phyloP scores from a whole-genome alignment of 2,329 filamentous ascomycete genomes.

The Neopestalotiopsis rosae region DNA sequence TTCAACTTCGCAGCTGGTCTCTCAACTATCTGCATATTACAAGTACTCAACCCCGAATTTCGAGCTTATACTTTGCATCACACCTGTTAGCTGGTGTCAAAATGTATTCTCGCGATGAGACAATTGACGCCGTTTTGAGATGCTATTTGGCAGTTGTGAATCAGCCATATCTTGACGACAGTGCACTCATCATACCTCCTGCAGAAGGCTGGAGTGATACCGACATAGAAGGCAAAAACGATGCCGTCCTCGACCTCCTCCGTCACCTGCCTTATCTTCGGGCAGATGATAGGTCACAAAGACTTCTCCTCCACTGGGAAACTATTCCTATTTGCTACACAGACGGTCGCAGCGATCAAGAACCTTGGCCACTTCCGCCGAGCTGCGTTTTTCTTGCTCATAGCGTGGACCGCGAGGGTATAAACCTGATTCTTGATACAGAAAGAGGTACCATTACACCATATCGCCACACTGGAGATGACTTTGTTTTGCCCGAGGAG shows the following conservation, averaged over 20 bases:
- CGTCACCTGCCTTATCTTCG: constrained; percentile 16
- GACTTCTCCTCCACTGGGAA: not conserved
- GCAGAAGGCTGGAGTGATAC: constrained; percentile 30
- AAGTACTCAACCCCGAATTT: no score
- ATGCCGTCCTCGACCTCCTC: constrained; percentile 7
- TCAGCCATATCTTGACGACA: constrained; percentile 12
- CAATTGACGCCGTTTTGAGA: constrained; percentile 3
- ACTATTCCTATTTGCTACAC: constrained; percentile 1
- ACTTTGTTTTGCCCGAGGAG: not conserved
- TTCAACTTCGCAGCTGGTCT: no score
- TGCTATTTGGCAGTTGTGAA: constrained; percentile 3
- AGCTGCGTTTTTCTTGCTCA: constrained; percentile 13
- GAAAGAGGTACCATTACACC: not conserved
- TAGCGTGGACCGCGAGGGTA: constrained; percentile 4
- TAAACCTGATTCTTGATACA: constrained; percentile 4
- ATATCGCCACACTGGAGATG: not conserved
- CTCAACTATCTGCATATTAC: no score
- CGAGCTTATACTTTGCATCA: no score
- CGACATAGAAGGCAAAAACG: constrained; percentile 8
- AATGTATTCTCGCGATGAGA: constrained; percentile 21
- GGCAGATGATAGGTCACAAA: not conserved
- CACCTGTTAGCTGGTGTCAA: not conserved
- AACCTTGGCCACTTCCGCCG: not conserved
- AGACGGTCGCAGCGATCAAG: no score
- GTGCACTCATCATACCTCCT: constrained; percentile 31